phyloP scores from a whole-genome alignment of 768 basidiomycete species.

The Russula earlei region DNA sequence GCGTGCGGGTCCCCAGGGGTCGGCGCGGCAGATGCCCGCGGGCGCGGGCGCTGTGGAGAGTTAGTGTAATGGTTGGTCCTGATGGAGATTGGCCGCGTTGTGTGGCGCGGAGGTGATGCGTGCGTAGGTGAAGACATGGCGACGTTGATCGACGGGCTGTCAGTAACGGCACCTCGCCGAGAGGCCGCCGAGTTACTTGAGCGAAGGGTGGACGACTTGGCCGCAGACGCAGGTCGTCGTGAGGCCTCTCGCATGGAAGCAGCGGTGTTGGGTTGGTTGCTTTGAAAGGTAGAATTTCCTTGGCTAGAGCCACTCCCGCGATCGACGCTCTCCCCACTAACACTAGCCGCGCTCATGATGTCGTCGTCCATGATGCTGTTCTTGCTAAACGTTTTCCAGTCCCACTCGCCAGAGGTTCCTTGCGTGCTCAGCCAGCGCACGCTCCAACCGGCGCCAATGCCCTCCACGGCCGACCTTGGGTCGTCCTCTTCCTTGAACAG shows the following conservation, averaged over 20 bases:
- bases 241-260: neutral
- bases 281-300: conserved; percentile 16
- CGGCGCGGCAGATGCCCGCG: conserved; percentile 22
- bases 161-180: conserved; percentile 10
- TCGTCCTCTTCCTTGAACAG: conserved; percentile 63
- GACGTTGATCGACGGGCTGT: conserved; percentile 1
- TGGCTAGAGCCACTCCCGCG: conserved; percentile 15
- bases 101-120: conserved; percentile 12
- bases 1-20: conserved; percentile 55
- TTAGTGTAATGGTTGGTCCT: conserved; percentile 38
- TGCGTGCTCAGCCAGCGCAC: conserved; percentile 43
- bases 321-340: conserved; percentile 40
- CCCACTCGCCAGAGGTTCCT: conserved; percentile 46
- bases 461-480: conserved; percentile 55
- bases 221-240: conserved; percentile 3
- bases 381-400: conserved; percentile 56
- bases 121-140: neutral
- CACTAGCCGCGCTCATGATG: conserved; percentile 42
- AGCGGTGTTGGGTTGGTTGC: neutral
- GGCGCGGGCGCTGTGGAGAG: conserved; percentile 37
- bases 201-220: conserved; percentile 16
- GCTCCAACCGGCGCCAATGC: conserved; percentile 58
- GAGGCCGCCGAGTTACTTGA: conserved; percentile 1
- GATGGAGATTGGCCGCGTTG: conserved; percentile 34
- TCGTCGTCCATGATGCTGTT: conserved; percentile 29